phyloP scores from a whole-genome alignment of 2,329 filamentous ascomycete genomes.

The Epichloe festucae region DNA sequence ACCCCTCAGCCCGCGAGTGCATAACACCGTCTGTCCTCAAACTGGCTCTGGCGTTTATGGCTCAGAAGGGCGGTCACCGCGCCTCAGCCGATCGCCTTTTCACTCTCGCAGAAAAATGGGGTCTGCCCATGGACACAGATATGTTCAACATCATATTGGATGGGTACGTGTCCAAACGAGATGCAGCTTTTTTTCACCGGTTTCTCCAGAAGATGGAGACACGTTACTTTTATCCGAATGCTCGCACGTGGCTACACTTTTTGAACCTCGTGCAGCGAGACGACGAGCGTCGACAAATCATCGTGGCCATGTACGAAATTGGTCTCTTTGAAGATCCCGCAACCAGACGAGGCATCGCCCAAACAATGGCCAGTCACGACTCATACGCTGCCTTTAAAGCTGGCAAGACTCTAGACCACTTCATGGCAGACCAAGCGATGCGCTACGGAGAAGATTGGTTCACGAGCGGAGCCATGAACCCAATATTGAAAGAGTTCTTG shows the following conservation, averaged over 20 bases:
- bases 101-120: slow-evolving; percentile 20
- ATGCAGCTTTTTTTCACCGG: slow-evolving; percentile 30
- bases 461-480: slow-evolving; percentile 21
- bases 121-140: slow-evolving; percentile 30
- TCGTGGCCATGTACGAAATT: slow-evolving; percentile 32
- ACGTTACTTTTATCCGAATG: slow-evolving; percentile 26
- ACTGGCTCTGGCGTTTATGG: slow-evolving; percentile 30
- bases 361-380: slow-evolving; percentile 30
- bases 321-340: slow-evolving; percentile 27
- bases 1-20: slow-evolving; percentile 18
- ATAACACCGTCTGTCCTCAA: slow-evolving; percentile 29
- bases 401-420: slow-evolving; percentile 21
- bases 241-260: slow-evolving; percentile 35
- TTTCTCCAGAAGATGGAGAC: slow-evolving; percentile 28
- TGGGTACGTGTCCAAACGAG: slow-evolving; percentile 24
- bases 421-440: slow-evolving; percentile 26
- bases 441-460: slow-evolving; percentile 36
- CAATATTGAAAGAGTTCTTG: slow-evolving; percentile 29
- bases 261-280: slow-evolving; percentile 45
- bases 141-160: slow-evolving; percentile 36
- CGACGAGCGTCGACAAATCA: slow-evolving; percentile 33
- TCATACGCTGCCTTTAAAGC: slow-evolving; percentile 26
- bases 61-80: slow-evolving; percentile 21
- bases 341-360: slow-evolving; percentile 25
- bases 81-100: slow-evolving; percentile 24